Conservation (phyloP, 2,329 filamentous ascomycete species). For the Ilyonectria mors-panacis region DNA sequence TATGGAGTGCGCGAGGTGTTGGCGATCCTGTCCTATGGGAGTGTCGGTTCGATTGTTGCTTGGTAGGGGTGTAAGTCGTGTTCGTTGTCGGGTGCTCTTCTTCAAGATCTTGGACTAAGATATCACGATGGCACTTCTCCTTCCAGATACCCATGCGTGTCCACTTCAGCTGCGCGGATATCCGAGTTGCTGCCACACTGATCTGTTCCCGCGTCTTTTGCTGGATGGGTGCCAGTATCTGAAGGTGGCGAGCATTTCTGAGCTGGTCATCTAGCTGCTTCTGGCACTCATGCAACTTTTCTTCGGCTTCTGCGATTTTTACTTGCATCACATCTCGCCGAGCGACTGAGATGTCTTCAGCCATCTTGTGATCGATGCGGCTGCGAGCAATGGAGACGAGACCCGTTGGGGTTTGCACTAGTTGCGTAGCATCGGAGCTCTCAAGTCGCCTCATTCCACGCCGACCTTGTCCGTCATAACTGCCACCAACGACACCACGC, state of each 20-base stretch:
- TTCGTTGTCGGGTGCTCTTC: conserved; percentile 70
- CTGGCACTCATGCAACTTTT: conserved; percentile 80
- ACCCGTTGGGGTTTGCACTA: conserved; percentile 79
- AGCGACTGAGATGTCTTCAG: conserved; percentile 87
- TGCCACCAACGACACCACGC: conserved; percentile 86
- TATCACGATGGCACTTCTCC: conserved; percentile 90
- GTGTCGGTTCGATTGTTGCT: conserved; percentile 44
- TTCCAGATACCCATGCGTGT: conserved; percentile 95
- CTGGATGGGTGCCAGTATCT: conserved; percentile 90
- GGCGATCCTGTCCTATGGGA: conserved; percentile 48
- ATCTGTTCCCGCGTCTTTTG: conserved; percentile 90
- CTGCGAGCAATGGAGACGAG: conserved; percentile 82
- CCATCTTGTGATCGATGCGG: conserved; percentile 84
- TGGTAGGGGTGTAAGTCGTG: conserved; percentile 42
- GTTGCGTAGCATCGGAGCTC: conserved; percentile 70
- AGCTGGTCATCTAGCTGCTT: conserved; percentile 87
- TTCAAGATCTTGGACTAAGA: conserved; percentile 86
- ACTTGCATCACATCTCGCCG: conserved; percentile 86
- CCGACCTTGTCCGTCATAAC: conserved; percentile 85
- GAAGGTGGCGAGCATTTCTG: conserved; percentile 90
- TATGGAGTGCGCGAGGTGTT: conserved; percentile 41
- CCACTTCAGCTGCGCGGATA: conserved; percentile 94
- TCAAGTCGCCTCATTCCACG: conserved; percentile 81
- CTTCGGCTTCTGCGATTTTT: conserved; percentile 87
- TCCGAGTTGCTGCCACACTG: conserved; percentile 85